Conservation (phyloP, 352 stramenopile genomes). For the Pythium phragmiticola region DNA sequence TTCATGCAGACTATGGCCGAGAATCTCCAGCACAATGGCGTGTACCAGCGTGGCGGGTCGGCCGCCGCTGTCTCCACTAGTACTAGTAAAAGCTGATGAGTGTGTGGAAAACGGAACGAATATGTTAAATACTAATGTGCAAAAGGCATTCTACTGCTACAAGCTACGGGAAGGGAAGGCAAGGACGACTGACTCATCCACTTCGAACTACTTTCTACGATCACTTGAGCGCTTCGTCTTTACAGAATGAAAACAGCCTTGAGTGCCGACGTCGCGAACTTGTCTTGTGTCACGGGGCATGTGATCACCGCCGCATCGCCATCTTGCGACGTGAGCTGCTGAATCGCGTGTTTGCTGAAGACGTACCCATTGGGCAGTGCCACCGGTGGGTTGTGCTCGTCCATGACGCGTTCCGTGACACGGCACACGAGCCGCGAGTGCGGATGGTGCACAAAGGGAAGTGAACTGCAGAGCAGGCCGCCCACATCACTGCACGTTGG, state of each 20-base stretch:
- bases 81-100: slow-evolving; percentile 1
- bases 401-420: slow-evolving; percentile 76
- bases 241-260: slow-evolving; percentile 84
- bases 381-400: slow-evolving; percentile 82
- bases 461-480: slow-evolving; percentile 44
- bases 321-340: slow-evolving; percentile 41
- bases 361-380: slow-evolving; percentile 83
- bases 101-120: background rate
- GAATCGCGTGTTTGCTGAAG: slow-evolving; percentile 77
- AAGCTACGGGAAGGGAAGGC: background rate
- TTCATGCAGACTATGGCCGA: slow-evolving; percentile 82
- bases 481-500: slow-evolving; percentile 75
- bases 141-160: slow-evolving; percentile 20
- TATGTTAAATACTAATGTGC: slow-evolving; percentile 25
- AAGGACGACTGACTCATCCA: background rate
- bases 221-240: background rate
- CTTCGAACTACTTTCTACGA: slow-evolving; percentile 1
- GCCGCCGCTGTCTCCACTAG: slow-evolving; percentile 3
- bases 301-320: slow-evolving; percentile 45
- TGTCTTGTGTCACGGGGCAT: slow-evolving; percentile 71
- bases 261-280: slow-evolving; percentile 54
- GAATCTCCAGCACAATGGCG: slow-evolving; percentile 73
- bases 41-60: slow-evolving; percentile 40
- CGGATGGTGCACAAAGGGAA: slow-evolving; percentile 82
- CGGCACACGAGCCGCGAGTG: slow-evolving; percentile 82